These are phyloP conservation scores for Parastagonospora nodorum DNA, from an alignment of 2,329 filamentous ascomycete species.

Conservation along the genomic window DNA sequence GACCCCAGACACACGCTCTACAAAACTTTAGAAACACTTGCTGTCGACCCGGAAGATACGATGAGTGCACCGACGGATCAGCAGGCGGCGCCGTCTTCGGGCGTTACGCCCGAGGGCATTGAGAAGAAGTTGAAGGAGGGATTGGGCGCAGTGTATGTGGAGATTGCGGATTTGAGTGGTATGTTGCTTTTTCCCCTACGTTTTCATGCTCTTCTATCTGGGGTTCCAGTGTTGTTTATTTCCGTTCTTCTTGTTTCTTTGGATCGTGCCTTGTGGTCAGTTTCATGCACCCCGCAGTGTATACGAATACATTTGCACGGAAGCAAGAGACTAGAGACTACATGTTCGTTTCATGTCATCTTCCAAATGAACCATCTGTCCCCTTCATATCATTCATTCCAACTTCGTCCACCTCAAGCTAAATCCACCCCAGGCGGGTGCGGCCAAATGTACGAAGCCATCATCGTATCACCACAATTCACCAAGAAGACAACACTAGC, in stretches of 20 bases:
- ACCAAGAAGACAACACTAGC: conserved; percentile 70
- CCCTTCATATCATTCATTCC: too few relatives aligned
- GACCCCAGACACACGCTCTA: conserved; percentile 43
- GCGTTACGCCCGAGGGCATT: conserved; percentile 75
- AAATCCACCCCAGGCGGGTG: conserved; percentile 62
- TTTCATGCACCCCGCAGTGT: not conserved
- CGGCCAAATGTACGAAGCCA: conserved; percentile 71
- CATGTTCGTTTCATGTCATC: too few relatives aligned
- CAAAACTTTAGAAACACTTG: conserved; percentile 36
- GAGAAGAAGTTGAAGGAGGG: conserved; percentile 70
- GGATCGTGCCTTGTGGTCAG: not conserved
- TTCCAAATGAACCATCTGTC: too few relatives aligned
- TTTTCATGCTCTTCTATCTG: too few relatives aligned
- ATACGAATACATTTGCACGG: not conserved
- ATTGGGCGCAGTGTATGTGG: conserved; percentile 76
- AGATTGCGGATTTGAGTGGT: conserved; percentile 94
- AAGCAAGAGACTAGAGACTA: not conserved
- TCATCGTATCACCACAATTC: conserved; percentile 64
- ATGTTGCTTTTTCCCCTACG: conserved; percentile 35
- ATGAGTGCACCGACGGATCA: conserved; percentile 53
- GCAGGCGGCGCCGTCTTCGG: conserved; percentile 55
- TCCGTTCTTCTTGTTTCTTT: not conserved
- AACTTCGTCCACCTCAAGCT: conserved; percentile 6
- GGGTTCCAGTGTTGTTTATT: too few relatives aligned
- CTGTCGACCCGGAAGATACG: conserved; percentile 20